These are phyloP conservation scores for Sarocladiaceae sp. DNA, from an alignment of 2,329 filamentous ascomycete species.

Conservation along the genomic window DNA sequence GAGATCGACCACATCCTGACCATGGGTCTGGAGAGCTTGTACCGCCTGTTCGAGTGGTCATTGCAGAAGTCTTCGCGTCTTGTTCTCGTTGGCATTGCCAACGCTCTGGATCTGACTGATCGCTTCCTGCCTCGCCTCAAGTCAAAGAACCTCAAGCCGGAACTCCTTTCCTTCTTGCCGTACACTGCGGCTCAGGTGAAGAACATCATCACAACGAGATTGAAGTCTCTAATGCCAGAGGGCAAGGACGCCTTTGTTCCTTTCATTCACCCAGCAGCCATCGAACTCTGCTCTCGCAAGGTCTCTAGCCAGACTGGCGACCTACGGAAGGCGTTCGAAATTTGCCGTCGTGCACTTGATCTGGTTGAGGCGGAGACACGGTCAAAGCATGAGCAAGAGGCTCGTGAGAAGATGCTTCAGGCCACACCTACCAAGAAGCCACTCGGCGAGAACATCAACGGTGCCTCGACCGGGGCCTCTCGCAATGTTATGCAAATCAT, in stretches of 20 bases:
- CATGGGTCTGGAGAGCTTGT: conserved; percentile 82
- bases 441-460: conserved; percentile 75
- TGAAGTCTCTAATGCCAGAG: conserved; percentile 66
- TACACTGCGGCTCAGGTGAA: conserved; percentile 88
- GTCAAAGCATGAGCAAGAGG: conserved; percentile 63
- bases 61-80: conserved; percentile 75
- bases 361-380: conserved; percentile 81
- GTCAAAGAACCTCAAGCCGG: conserved; percentile 84
- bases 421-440: conserved; percentile 70
- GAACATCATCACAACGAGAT: conserved; percentile 76
- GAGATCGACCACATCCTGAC: conserved; percentile 94
- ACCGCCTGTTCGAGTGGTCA: conserved; percentile 96
- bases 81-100: conserved; percentile 87
- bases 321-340: conserved; percentile 90
- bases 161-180: conserved; percentile 85
- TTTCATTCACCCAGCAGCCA: conserved; percentile 89
- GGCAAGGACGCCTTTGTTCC: conserved; percentile 63
- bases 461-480: conserved; percentile 37
- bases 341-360: conserved; percentile 85
- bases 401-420: conserved; percentile 51
- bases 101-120: conserved; percentile 92
- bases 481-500: conserved; percentile 45
- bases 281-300: conserved; percentile 91
- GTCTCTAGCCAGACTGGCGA: conserved; percentile 93
- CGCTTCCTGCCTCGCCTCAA: conserved; percentile 92